Evolutionary conservation across 2,329 filamentous ascomycete species (phyloP).

Genomic region (Onygenales sp.): DNA sequence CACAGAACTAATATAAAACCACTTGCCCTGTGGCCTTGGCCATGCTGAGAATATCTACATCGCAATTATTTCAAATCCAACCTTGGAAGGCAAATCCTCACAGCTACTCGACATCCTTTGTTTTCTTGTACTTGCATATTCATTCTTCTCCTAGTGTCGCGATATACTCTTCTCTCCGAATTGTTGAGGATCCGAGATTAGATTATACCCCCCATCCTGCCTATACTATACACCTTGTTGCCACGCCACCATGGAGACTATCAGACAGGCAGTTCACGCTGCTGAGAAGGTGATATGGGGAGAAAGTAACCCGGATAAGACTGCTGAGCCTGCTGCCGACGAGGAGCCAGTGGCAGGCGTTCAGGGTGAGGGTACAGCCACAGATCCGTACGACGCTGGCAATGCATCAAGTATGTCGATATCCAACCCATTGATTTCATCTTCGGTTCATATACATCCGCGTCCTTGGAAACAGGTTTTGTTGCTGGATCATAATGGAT

Average conservation of each 20-base stretch:
- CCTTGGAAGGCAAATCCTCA: no score
- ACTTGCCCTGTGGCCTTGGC: no score
- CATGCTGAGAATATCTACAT: no score
- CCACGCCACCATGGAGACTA: background rate
- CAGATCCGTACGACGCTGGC: constrained; percentile 70
- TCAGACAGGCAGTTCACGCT: constrained; percentile 12
- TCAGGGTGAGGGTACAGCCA: constrained; percentile 54
- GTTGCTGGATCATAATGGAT: constrained; percentile 2
- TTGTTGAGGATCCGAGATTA: no score
- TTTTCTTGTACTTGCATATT: no score
- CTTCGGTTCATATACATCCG: background rate
- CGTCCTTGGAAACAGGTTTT: background rate
- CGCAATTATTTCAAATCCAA: no score
- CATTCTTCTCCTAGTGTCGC: no score
- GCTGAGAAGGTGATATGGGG: constrained; percentile 44
- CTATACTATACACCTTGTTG: background rate
- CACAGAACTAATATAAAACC: no score
- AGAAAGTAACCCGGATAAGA: constrained; percentile 18
- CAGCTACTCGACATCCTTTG: no score
- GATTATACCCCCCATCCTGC: no score
- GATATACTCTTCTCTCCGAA: no score
- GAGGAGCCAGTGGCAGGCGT: constrained; percentile 65
- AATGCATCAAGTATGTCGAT: constrained; percentile 52
- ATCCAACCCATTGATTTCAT: background rate
- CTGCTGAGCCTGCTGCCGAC: constrained; percentile 16